phyloP scores from a whole-genome alignment of 1,284 basidiomycete species.

The Neolentinus lepideus region DNA sequence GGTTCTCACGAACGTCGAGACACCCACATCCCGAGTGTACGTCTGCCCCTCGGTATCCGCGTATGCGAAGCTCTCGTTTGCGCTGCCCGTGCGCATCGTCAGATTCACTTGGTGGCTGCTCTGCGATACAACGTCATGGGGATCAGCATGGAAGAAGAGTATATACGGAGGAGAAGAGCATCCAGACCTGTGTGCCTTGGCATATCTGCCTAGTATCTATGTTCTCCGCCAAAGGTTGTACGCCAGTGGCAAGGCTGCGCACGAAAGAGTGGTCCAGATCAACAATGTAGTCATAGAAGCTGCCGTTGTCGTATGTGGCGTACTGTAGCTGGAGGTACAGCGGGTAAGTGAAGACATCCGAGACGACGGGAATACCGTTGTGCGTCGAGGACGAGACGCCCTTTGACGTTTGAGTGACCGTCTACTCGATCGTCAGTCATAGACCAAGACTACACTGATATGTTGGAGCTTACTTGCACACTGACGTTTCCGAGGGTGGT shows the following conservation, averaged over 20 bases:
- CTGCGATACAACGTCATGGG: no score
- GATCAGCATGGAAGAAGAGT: no score
- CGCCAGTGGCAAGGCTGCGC: background rate
- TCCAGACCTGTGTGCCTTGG: background rate
- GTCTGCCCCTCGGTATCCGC: no score
- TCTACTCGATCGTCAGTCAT: background rate
- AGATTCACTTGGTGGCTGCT: no score
- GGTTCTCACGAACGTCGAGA: no score
- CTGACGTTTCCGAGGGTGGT: background rate
- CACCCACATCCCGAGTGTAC: no score
- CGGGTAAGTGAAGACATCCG: background rate
- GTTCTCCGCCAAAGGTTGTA: background rate
- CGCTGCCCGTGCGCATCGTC: no score
- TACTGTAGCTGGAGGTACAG: background rate
- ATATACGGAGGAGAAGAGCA: no score
- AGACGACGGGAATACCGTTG: background rate
- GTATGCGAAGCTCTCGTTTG: no score
- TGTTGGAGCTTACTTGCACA: background rate
- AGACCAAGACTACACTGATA: no score
- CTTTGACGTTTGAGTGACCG: background rate
- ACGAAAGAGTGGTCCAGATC: background rate
- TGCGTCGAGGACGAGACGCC: background rate
- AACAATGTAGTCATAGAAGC: background rate
- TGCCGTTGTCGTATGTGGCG: background rate
- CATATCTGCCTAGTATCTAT: background rate